A percentile compares a stretch with the other conserved stretches of the same genome.
phyloP scores from a whole-genome alignment of 2,329 filamentous ascomycete genomes.

The Camptophora hylomeconis region DNA sequence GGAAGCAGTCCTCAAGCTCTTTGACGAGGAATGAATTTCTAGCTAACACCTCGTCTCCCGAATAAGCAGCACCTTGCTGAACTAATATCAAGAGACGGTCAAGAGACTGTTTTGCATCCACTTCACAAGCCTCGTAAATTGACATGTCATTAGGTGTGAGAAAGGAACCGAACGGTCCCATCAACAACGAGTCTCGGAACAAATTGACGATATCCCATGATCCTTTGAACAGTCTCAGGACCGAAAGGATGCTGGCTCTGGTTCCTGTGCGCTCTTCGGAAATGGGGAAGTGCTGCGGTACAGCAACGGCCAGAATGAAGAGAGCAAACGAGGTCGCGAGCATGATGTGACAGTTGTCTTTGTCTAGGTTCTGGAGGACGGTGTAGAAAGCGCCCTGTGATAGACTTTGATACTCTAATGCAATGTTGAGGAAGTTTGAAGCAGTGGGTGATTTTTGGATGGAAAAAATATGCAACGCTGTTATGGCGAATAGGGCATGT shows the following conservation, averaged over 20 bases:
- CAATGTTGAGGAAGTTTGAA: neutral
- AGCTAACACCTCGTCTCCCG: no score
- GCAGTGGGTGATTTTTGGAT: neutral
- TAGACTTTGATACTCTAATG: constrained; percentile 1
- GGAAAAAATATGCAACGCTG: neutral
- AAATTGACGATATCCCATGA: neutral
- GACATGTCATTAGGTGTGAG: constrained; percentile 1
- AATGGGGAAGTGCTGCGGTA: neutral
- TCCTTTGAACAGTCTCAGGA: constrained; percentile 1
- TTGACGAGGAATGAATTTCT: neutral
- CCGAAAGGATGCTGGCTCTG: neutral
- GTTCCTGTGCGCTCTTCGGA: neutral
- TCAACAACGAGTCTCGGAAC: neutral
- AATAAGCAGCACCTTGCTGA: neutral
- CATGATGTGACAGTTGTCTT: neutral
- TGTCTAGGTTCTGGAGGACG: neutral
- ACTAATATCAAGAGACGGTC: neutral
- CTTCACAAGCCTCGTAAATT: neutral
- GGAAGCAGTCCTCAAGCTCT: neutral
- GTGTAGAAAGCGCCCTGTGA: neutral
- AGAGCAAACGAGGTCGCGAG: neutral
- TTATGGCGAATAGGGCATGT: neutral
- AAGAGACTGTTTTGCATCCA: neutral
- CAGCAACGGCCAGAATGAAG: neutral
- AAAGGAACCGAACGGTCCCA: neutral